Evolutionary conservation across 2,329 filamentous ascomycete genomes (phyloP), one percentile per base, ranked within the genome.

Genomic region (Hypoxylon sp.): DNA sequence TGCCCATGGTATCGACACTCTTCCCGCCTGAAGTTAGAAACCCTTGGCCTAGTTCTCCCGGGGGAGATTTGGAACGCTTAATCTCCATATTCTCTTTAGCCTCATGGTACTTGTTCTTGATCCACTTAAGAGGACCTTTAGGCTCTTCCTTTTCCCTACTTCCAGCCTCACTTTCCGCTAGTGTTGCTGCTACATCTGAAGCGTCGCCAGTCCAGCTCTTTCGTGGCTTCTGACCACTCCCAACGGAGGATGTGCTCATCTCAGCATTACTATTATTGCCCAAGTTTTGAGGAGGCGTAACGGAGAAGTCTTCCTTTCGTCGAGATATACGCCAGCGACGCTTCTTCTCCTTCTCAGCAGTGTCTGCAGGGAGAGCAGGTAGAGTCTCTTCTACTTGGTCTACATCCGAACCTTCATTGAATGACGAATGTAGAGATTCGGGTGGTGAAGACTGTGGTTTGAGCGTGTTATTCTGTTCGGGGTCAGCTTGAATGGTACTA

Each of bases 361-460:
- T 77, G 3, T 84, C 84, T 4, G 63, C 32, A 23, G 70, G 68
- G 11, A 71, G 65, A 11, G 55, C 50, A 9, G 67, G 70, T 29
- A 60, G 21, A 8, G 43, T 46, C 30, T 93, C 91, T 27, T 94
- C 92, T 8, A 85, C 78, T 65, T 91, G 89, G 67, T 97, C 94
- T 29, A 89, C 76, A 74, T 97, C 94, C 0, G 93, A 97, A 21
- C 90, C 88, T 70, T 96, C 94, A 23, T 95, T 96, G 69, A 89
- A 88, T 0, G 86, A 88, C 27, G 93, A 95, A 71, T 92, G 88
- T 63, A 94, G 83, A 0, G 94, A 97, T 2, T 90, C 88, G 0
- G 91, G 88, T 0, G 92, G 92, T 0, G 93, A 97, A 64, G 86
- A 85, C 68, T 88, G 88, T 0, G 90, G 88, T 69, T 87, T 89